Conservation (phyloP, 2,329 filamentous ascomycete genomes). For the Penicillium sp. region DNA sequence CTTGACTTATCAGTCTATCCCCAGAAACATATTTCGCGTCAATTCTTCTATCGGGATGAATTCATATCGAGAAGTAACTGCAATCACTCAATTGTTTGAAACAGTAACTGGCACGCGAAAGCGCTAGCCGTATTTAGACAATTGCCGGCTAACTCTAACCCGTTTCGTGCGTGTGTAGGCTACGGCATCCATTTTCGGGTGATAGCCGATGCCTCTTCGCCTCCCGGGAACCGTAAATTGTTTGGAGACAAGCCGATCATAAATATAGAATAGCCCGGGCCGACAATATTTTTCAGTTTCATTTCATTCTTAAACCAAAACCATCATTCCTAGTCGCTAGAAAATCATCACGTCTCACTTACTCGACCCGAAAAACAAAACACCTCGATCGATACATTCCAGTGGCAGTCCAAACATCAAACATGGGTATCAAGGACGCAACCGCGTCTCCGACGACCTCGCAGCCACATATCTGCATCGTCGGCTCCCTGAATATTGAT, state of each 20-base stretch:
- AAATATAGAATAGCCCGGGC: not conserved
- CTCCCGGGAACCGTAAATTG: not conserved
- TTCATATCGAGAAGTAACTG: too few species aligned
- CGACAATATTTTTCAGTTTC: not conserved
- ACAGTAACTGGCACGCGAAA: conserved; percentile 1
- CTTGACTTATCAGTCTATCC: not conserved
- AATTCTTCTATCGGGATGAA: not conserved
- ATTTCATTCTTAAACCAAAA: not conserved
- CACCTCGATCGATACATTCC: not conserved
- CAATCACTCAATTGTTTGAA: too few species aligned
- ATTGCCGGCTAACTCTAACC: conserved; percentile 3
- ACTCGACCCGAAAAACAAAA: not conserved
- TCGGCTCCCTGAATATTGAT: conserved; percentile 89
- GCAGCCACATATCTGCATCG: conserved; percentile 65
- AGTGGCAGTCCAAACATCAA: not conserved
- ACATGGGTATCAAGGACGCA: conserved; percentile 16
- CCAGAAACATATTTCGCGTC: not conserved
- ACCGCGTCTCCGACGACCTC: not conserved
- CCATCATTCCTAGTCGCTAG: not conserved
- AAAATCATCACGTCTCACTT: not conserved
- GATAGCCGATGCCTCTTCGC: not conserved
- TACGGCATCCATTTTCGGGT: conserved; percentile 6
- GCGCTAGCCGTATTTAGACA: conserved; percentile 1
- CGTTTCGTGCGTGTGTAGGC: not conserved
- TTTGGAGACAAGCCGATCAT: not conserved